A percentile compares a stretch with the other conserved stretches of the same genome.
Evolutionary conservation across 2,329 filamentous ascomycete genomes (phyloP).

Genomic region (Sporothrix pseudoabietina): DNA sequence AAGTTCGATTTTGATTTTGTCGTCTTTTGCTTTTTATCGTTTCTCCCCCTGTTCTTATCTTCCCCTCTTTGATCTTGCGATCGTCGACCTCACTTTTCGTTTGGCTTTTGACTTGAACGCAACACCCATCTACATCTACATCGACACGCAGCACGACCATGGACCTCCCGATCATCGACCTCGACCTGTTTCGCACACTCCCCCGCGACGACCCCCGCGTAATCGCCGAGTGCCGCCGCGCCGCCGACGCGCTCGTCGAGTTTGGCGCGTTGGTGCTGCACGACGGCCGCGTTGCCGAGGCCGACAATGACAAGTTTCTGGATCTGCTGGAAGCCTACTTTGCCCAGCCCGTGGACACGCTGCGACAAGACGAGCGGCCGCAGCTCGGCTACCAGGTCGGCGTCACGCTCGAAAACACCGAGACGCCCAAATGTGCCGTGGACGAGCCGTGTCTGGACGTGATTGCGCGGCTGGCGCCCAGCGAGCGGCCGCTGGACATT

Average conservation of each 20-base stretch:
- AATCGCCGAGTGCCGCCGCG: conserved; percentile 55
- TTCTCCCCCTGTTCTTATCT: background rate
- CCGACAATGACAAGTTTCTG: conserved; percentile 59
- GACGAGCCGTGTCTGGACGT: conserved; percentile 62
- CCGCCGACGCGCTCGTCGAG: conserved; percentile 59
- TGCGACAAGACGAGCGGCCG: conserved; percentile 57
- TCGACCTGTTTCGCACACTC: conserved; percentile 50
- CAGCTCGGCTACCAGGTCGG: conserved; percentile 63
- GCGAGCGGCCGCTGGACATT: conserved; percentile 61
- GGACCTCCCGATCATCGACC: conserved; percentile 12
- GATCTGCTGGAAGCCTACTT: conserved; percentile 68
- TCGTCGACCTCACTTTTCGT: background rate
- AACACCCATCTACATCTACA: background rate
- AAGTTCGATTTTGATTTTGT: background rate
- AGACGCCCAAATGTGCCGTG: conserved; percentile 65
- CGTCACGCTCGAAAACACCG: conserved; percentile 64
- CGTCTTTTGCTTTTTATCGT: too few relatives aligned
- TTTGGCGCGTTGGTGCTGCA: conserved; percentile 63
- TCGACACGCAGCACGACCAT: background rate
- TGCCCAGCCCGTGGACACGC: conserved; percentile 52
- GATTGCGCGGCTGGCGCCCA: conserved; percentile 56
- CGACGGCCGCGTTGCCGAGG: conserved; percentile 59
- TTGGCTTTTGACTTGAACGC: background rate
- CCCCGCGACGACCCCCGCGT: conserved; percentile 48
- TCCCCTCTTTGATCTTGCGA: background rate